Evolutionary conservation across 2,329 filamentous ascomycete genomes (phyloP).

Genomic region (Beauveria varroae): DNA sequence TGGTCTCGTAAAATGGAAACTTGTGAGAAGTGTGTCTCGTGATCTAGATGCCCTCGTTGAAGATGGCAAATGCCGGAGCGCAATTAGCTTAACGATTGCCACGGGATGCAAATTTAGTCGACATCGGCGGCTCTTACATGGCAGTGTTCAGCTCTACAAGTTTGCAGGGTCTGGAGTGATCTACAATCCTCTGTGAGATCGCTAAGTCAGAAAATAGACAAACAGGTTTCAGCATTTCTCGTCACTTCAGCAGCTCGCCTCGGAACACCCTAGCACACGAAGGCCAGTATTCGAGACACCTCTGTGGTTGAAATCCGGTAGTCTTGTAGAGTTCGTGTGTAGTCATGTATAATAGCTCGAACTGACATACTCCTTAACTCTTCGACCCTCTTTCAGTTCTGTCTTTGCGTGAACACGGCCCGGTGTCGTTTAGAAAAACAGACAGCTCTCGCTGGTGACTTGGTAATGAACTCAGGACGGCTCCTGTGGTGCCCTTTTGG

Average conservation of each 20-base stretch:
- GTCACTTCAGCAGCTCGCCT: not conserved
- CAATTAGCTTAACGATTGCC: not conserved
- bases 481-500: not conserved
- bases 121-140: not conserved
- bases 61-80: not conserved
- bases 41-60: not conserved
- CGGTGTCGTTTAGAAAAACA: not conserved
- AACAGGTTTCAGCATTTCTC: not conserved
- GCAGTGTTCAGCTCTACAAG: not conserved
- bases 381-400: not conserved
- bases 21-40: not conserved
- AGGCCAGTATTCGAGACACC: not conserved
- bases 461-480: not conserved
- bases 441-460: not conserved
- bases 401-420: not conserved
- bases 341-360: not conserved
- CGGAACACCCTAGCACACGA: not conserved
- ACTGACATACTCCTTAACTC: not conserved
- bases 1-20: not conserved
- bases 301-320: not conserved
- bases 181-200: no score
- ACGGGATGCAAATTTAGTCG: not conserved
- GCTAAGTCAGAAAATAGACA: not conserved
- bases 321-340: not conserved
- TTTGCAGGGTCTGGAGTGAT: no score